Conservation (phyloP, 2,329 filamentous ascomycete species). For the Geosmithia morbida region DNA sequence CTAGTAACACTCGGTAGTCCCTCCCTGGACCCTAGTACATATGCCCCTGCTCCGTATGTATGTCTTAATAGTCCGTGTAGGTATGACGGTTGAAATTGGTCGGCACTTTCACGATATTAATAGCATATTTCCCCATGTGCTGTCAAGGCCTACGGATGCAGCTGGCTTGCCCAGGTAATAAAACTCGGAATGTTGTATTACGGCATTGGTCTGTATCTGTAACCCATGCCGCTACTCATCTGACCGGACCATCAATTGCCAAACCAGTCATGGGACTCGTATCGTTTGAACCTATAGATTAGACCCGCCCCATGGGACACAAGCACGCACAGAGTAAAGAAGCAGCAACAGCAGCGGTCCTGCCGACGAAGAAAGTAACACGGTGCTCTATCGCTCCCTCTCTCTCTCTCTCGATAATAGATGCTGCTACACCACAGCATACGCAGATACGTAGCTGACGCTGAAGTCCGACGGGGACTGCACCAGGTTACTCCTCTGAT, state of each 20-base stretch:
- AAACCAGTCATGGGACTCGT: background rate
- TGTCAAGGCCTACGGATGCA: too few species aligned
- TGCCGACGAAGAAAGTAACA: background rate
- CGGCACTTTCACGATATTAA: too few species aligned
- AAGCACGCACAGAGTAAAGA: background rate
- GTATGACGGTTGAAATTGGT: too few species aligned
- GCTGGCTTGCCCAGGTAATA: too few species aligned
- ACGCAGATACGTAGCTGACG: slow-evolving; percentile 91
- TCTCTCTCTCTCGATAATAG: background rate
- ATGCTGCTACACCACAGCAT: slow-evolving; percentile 46
- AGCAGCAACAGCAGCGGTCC: background rate
- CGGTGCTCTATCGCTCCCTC: background rate
- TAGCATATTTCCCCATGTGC: too few species aligned
- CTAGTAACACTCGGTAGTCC: too few species aligned
- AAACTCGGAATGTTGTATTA: too few species aligned
- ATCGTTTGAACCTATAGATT: background rate
- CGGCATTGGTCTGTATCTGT: too few species aligned
- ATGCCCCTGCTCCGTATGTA: too few species aligned
- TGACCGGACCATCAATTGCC: background rate
- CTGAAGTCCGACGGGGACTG: slow-evolving; percentile 58
- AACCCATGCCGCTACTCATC: background rate
- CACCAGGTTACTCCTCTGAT: slow-evolving; percentile 73
- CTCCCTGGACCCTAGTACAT: too few species aligned
- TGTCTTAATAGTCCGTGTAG: too few species aligned
- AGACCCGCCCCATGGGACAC: too few species aligned